phyloP scores from a whole-genome alignment of 805 yeast species.

The Barnettozyma sp. region DNA sequence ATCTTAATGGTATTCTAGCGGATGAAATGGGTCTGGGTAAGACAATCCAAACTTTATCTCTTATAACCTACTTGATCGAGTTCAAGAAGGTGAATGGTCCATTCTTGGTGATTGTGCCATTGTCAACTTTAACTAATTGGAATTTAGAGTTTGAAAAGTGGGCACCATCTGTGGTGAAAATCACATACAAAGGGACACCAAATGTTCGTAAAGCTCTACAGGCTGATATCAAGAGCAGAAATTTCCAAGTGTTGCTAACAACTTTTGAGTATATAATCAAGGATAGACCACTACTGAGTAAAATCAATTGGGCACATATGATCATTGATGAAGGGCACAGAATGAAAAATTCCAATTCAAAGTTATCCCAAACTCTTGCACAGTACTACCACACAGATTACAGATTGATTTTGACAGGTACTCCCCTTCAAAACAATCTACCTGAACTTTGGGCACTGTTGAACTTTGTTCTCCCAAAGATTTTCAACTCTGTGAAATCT shows the following conservation, averaged over 20 bases:
- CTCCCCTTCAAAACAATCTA: constrained; percentile 77
- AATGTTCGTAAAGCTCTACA: constrained; percentile 61
- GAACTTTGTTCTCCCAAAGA: constrained; percentile 76
- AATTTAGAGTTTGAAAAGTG: constrained; percentile 79
- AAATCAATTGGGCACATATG: constrained; percentile 77
- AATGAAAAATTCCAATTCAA: constrained; percentile 75
- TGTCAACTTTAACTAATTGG: constrained; percentile 83
- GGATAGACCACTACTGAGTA: constrained; percentile 63
- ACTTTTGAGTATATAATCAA: constrained; percentile 78
- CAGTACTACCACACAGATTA: constrained; percentile 68
- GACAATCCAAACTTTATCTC: constrained; percentile 78
- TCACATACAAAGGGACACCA: constrained; percentile 75
- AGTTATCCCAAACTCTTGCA: constrained; percentile 63
- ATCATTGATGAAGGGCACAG: constrained; percentile 89
- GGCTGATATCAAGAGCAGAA: constrained; percentile 55
- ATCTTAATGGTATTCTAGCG: constrained; percentile 93
- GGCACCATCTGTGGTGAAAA: constrained; percentile 73
- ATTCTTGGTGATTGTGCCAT: constrained; percentile 73
- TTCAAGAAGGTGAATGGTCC: constrained; percentile 59
- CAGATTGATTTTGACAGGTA: constrained; percentile 79
- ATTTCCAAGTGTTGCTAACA: constrained; percentile 70
- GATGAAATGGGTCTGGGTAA: constrained; percentile 99
- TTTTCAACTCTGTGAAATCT: constrained; percentile 78
- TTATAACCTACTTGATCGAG: constrained; percentile 65
- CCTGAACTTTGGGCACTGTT: constrained; percentile 84